Evolutionary conservation across 805 yeast genomes (phyloP), one percentile per base, ranked within the genome.

Genomic region (Candida pseudoglaebosa): DNA sequence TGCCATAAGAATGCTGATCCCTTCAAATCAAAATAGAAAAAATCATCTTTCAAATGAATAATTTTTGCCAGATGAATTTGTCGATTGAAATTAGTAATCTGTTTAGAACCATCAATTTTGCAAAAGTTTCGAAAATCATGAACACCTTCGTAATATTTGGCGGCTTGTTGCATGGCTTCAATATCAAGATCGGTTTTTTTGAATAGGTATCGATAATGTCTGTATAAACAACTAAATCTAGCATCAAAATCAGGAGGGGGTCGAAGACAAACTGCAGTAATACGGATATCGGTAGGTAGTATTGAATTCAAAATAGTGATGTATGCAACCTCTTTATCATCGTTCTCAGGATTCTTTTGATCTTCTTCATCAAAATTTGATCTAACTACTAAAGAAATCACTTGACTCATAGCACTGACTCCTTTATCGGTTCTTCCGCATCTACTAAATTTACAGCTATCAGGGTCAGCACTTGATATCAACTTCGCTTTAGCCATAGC

Each of bases 1-100:
- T 93, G 98, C 98, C 98, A 93, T 40, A 93, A 62, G 50, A 93
- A 93, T 6, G 98, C 99, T 1, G 85, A 70, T 0, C 99, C 99
- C 45, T 75, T 71, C 38, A 93, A 64, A 55, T 88, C 89, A 57
- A 91, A 79, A 40, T 80, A 82, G 52, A 70, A 84, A 39, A 76
- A 69, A 4, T 74, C 77, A 22, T 68, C 66, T 39, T 57, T 49
- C 8, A 55, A 47, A 15, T 51, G 62, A 9, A 67, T 45, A 9
- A 86, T 80, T 6, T 67, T 57, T 0, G 88, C 70, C 36, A 67
- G 60, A 28, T 73, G 52, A 12, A 93, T 78, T 7, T 68, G 71
- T 53, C 99, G 72, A n/a, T 55, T 61, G 60, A 75, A 90, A 52
- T 86, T 88, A 2, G 83, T 77, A 38, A 93, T 84, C 56, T 93